Conservation (phyloP, 768 basidiomycete species). For the Kwoniella newhampshirensis region DNA sequence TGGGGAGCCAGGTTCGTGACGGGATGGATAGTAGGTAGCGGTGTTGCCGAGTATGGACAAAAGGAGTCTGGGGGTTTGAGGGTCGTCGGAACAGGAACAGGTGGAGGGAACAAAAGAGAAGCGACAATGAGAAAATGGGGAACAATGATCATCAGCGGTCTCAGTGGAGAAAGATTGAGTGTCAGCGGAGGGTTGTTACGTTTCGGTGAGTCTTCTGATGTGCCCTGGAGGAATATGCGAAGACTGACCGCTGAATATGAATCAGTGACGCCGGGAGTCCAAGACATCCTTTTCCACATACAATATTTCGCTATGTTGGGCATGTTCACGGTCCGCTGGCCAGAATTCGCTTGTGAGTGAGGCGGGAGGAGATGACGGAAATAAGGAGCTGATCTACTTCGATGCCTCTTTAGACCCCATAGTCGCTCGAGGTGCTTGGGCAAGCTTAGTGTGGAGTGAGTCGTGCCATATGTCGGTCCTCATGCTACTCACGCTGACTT, state of each 20-base stretch:
- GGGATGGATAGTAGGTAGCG: conserved; percentile 69
- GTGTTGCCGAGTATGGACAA: conserved; percentile 61
- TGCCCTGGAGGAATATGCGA: neutral
- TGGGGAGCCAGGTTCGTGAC: conserved; percentile 70
- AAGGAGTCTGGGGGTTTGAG: conserved; percentile 53
- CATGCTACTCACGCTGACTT: conserved; percentile 12
- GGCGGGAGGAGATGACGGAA: neutral
- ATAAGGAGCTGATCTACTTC: neutral
- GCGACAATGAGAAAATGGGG: conserved; percentile 69
- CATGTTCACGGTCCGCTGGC: conserved; percentile 96
- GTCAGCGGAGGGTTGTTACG: conserved; percentile 81
- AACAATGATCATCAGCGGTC: conserved; percentile 84
- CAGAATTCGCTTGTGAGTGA: conserved; percentile 77
- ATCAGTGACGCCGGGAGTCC: conserved; percentile 82
- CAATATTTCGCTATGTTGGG: conserved; percentile 72
- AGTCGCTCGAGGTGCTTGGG: conserved; percentile 83
- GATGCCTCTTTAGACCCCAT: conserved; percentile 90
- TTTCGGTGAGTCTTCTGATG: conserved; percentile 65
- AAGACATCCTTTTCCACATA: conserved; percentile 89
- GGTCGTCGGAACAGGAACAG: conserved; percentile 20
- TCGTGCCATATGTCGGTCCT: neutral
- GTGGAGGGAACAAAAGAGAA: conserved; percentile 29
- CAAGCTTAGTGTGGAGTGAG: conserved; percentile 60
- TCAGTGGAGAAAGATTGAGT: conserved; percentile 85
- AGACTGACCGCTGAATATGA: conserved; percentile 9